Base-by-base conservation (phyloP, 257 asterid species). In the Plantago major region DNA sequence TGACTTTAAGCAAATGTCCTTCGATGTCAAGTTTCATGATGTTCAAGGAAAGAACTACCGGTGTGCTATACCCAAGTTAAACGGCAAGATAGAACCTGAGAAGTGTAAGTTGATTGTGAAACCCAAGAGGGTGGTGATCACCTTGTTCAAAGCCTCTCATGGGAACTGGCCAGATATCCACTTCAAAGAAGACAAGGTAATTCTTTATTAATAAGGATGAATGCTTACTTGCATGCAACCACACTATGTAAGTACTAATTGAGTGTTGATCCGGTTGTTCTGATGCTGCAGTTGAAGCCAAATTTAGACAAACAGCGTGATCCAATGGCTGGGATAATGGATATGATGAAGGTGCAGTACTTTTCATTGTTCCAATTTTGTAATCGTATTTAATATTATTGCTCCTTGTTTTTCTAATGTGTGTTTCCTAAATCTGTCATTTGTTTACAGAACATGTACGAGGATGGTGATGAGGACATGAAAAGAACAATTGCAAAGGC, bases 291-390 rank as follows among this genome's bases (percentile, higher is more conserved):
- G 97, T 63, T 89, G 57, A 86, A 82, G 75, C 90, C 95, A 9
- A 82, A 66, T 63, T 55, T 89, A 42, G 90, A 80, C 62, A 86
- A 84, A 66, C 85, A 82, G 19, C 67, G 76, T 47, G 97, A 89
- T 73, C 97, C 95, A 11, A 86, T 89, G 97, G 89, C 97, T 55
- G 95, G 97, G 56, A 84, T 89, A 63, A 89, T 89, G 97, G 95
- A 74, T 73, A 58, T 89, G 77, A 89, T 89, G 97, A 89, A 89
- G 97, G 97, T 86, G 75, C 6, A 9, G 7, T 49, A 22, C 3
- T 40, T 12, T 30, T 10, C 19, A 46, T 5, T 33, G 38, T 56
- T 54, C n/a, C 51, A 53, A 15, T 18, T 10, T 38, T 5, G 15
- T 10, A 11, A 28, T 8, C n/a, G 26, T 49, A 11, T 49, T 11